These are phyloP conservation scores for Myxozyma melibiosi DNA, from an alignment of 805 yeast genomes.

Conservation along the genomic window DNA sequence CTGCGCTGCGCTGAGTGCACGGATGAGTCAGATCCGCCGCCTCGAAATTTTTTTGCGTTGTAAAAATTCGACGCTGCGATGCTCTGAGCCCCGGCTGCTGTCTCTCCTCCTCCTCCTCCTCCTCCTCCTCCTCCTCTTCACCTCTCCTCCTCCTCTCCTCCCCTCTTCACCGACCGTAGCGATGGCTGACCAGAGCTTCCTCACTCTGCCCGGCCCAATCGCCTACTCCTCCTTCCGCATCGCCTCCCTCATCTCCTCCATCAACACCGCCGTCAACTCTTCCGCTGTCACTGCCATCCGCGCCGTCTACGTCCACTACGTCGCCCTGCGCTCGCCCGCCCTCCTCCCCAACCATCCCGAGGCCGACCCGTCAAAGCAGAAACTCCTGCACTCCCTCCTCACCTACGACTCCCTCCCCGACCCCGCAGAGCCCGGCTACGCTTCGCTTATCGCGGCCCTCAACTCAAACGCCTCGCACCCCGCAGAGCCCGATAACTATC, in stretches of 20 bases:
- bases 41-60: constrained; percentile 2
- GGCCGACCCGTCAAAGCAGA: constrained; percentile 34
- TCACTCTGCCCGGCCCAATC: constrained; percentile 79
- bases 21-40: not conserved
- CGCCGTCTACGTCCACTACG: constrained; percentile 78
- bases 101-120: not conserved
- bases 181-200: constrained; percentile 17
- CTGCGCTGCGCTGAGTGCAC: not conserved
- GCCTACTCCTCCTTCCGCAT: constrained; percentile 89
- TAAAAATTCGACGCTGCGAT: too few relatives aligned
- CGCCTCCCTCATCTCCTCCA: constrained; percentile 66
- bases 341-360: constrained; percentile 1
- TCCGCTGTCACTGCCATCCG: constrained; percentile 70
- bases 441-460: constrained; percentile 46
- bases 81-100: too few relatives aligned
- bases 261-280: constrained; percentile 69
- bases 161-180: not conserved
- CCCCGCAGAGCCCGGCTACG: constrained; percentile 49
- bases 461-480: constrained; percentile 38
- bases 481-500: constrained; percentile 47
- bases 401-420: constrained; percentile 74
- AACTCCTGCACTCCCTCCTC: constrained; percentile 61
- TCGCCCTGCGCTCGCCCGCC: constrained; percentile 52
- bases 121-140: not conserved
- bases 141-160: not conserved